Evolutionary conservation across 2,329 filamentous ascomycete species (phyloP).

Genomic region (Aspergillus aculeatus): DNA sequence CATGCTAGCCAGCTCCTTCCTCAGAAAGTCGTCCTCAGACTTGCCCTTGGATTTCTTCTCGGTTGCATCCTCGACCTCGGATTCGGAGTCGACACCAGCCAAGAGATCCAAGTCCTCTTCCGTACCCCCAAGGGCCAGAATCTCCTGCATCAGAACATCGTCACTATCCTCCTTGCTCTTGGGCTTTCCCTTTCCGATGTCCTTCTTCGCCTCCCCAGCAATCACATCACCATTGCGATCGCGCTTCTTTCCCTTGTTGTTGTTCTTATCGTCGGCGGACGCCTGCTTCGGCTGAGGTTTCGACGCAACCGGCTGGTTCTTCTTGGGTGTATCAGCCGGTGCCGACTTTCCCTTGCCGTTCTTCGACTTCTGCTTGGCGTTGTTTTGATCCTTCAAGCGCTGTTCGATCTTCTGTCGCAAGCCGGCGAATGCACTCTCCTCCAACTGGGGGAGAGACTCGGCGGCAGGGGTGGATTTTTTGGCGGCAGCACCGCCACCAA

Average conservation of each 20-base stretch:
- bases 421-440: conserved; percentile 41
- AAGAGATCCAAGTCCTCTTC: conserved; percentile 50
- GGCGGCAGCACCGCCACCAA: conserved; percentile 15
- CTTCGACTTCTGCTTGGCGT: conserved; percentile 32
- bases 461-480: conserved; percentile 21
- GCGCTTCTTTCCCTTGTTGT: conserved; percentile 44
- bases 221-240: conserved; percentile 49
- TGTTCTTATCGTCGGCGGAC: conserved; percentile 24
- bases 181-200: conserved; percentile 21
- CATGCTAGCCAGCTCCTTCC: conserved; percentile 41
- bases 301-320: conserved; percentile 24
- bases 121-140: conserved; percentile 49
- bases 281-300: conserved; percentile 22
- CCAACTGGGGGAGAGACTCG: conserved; percentile 34
- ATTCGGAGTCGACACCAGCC: conserved; percentile 46
- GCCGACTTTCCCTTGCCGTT: conserved; percentile 27
- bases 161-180: conserved; percentile 23
- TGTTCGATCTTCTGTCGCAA: conserved; percentile 45
- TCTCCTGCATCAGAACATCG: conserved; percentile 43
- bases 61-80: conserved; percentile 41
- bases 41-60: conserved; percentile 25
- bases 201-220: conserved; percentile 33
- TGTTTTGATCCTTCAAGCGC: conserved; percentile 36
- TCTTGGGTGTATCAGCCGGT: conserved; percentile 22
- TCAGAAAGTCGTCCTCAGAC: conserved; percentile 37